Evolutionary conservation across 169 alveolate genomes (phyloP), one percentile per base, ranked within the genome.

Genomic region (Plasmodium gonderi): DNA sequence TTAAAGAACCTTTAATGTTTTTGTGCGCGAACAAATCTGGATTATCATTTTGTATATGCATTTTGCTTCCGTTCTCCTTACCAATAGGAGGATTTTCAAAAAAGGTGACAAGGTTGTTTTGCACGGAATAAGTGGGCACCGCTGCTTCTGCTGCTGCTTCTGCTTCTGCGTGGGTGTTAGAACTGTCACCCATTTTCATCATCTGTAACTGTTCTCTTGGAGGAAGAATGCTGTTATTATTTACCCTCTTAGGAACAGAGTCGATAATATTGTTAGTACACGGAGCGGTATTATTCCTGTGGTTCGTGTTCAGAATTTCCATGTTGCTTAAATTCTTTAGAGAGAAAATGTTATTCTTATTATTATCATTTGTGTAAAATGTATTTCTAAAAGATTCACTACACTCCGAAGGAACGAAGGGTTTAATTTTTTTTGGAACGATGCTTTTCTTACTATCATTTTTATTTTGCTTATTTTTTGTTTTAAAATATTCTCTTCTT

Each of bases 321-420:
- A 74, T 36, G 11, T 20, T 60, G 29, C 78, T 76, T 65, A 74
- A 75, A 54, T 87, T 74, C 4, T 87, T 44, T 76, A 87, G 47
- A 0, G 89, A 74, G 20, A 87, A 87, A 38, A 87, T 78, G 26
- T 87, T 74, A 49, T 76, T 75, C 69, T 74, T 87, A 64, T 87
- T 87, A 76, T 87, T 44, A 17, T 87, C 89, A 87, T 87, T 87
- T 42, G 85, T 74, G 51, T 87, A 87, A 76, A 87, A 87, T 64
- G 93, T 87, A 42, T 87, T 87, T 76, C 93, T 87, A 75, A 87
- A 87, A 2, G 89, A 76, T 87, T 87, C 93, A 42, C 93, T 74
- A 75, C 79, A 87, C 47, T 87, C 89, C 6, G 79, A 51, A 8
- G 93, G 69, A 26, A 87, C 93, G 47, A 76, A 87, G 2, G 93